phyloP scores from a whole-genome alignment of 805 yeast species.

The Yamadazyma sp. region DNA sequence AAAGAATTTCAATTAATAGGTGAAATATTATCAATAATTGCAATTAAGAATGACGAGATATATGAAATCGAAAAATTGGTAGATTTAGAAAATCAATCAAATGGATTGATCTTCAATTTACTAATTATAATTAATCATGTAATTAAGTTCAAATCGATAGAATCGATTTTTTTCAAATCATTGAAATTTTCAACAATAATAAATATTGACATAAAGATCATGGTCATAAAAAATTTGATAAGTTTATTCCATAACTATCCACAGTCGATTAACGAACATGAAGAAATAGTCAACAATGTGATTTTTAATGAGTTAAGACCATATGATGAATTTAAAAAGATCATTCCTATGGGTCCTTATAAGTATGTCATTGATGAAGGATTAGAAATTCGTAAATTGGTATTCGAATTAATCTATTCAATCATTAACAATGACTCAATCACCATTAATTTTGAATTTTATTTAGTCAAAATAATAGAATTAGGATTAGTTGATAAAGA shows the following conservation, averaged over 20 bases:
- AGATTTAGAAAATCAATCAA: conserved; percentile 9
- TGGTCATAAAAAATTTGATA: conserved; percentile 13
- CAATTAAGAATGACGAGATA: conserved; percentile 16
- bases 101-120: conserved; percentile 23
- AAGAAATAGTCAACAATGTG: conserved; percentile 36
- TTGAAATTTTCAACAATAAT: conserved; percentile 22
- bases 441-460: conserved; percentile 25
- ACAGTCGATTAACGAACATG: conserved; percentile 15
- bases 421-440: conserved; percentile 32
- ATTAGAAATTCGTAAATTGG: conserved; percentile 64
- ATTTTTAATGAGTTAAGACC: conserved; percentile 54
- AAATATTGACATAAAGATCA: conserved; percentile 48
- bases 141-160: conserved; percentile 9
- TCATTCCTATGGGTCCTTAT: conserved; percentile 82
- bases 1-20: conserved; percentile 31
- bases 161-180: conserved; percentile 12
- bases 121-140: conserved; percentile 32
- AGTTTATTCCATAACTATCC: conserved; percentile 11
- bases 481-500: conserved; percentile 60
- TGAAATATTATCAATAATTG: conserved; percentile 30
- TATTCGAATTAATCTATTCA: conserved; percentile 67
- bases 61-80: conserved; percentile 13
- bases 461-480: conserved; percentile 42
- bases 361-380: conserved; percentile 81
- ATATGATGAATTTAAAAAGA: conserved; percentile 55